Percentiles rank a stretch among this genome's conserved stretches.
phyloP scores from a whole-genome alignment of 805 yeast species.

The Sugiyamaella floridensis region DNA sequence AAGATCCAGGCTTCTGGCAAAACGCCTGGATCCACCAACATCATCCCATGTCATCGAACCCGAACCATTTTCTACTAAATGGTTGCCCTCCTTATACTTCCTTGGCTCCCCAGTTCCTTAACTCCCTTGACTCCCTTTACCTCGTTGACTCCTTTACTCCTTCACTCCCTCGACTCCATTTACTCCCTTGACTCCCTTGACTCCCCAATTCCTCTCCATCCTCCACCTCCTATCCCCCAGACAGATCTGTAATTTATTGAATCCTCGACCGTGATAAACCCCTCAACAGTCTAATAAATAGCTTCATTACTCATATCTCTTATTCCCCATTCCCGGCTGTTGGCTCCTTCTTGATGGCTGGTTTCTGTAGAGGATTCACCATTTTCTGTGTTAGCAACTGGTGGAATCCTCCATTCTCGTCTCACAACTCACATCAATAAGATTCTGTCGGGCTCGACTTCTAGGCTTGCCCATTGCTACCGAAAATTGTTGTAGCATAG shows the following conservation, averaged over 20 bases:
- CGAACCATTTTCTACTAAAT: slow-evolving; percentile 32
- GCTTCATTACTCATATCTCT: neutral
- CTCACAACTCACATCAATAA: slow-evolving; percentile 25
- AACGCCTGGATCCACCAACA: slow-evolving; percentile 12
- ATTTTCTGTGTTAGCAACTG: neutral
- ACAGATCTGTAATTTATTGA: neutral
- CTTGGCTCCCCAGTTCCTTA: too few relatives aligned
- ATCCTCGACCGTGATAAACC: too few relatives aligned
- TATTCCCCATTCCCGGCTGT: neutral
- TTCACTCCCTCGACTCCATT: too few relatives aligned
- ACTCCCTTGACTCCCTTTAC: too few relatives aligned
- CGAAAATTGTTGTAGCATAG: slow-evolving; percentile 47
- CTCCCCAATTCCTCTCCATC: too few relatives aligned
- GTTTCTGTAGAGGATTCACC: neutral
- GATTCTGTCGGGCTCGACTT: slow-evolving; percentile 17
- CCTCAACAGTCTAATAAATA: neutral
- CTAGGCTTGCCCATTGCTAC: slow-evolving; percentile 44
- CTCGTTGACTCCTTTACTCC: too few relatives aligned
- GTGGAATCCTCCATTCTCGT: neutral
- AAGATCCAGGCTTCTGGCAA: slow-evolving; percentile 24
- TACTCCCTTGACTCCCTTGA: too few relatives aligned
- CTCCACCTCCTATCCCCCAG: too few relatives aligned
- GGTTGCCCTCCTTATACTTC: neutral
- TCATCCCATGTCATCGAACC: slow-evolving; percentile 34
- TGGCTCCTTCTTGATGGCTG: neutral